Base-by-base conservation (phyloP, 352 stramenopile genomes). In the Thalassiosira livingstoniorum region DNA sequence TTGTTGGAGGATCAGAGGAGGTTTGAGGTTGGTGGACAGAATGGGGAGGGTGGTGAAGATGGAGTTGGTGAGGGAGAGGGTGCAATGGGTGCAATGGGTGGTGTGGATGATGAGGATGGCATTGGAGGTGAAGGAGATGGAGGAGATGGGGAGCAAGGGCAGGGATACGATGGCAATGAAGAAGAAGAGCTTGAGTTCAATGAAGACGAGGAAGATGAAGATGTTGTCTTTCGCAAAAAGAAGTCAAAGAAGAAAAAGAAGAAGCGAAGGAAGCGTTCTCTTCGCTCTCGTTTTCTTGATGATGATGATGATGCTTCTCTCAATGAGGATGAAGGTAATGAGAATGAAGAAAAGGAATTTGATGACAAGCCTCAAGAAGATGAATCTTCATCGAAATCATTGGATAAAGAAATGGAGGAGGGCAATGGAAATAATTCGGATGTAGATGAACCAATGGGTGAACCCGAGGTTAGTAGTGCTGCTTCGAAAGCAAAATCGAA, bases 131-230 rank as follows among this genome's bases (percentile, higher is more conserved):
- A 45, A 3, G 72, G 74, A 13, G 62, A 80, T 10, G 32, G 75
- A 32, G 58, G 65, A 4, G 79, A 57, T 43, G 55, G 32, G 13
- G 42, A 68, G 5, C 66, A 85, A 18, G 57, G 21, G 45, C n/a
- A 32, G 13, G 27, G 68, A 15, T 79, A 83, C 58, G 78, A 83
- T 27, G 76, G 86, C 65, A 76, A 87, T n/a, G 75, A 90, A 23
- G 83, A 92, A 64, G 80, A 90, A 2, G 86, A 90, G 67, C n/a
- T 82, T 27, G 86, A 86, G 67, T 87, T 85, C 47, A 63, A 86
- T 72, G 82, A 81, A 32, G 62, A 82, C 43, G 58, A 75, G n/a
- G 37, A 73, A 7, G 42, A 78, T 60, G 42, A 58, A 7, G 5
- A 7, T 27, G 47, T 10, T 51, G 10, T 51, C 18, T 18, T 51